phyloP scores from a whole-genome alignment of 2,329 filamentous ascomycete species.

The Fusarium sp. region DNA sequence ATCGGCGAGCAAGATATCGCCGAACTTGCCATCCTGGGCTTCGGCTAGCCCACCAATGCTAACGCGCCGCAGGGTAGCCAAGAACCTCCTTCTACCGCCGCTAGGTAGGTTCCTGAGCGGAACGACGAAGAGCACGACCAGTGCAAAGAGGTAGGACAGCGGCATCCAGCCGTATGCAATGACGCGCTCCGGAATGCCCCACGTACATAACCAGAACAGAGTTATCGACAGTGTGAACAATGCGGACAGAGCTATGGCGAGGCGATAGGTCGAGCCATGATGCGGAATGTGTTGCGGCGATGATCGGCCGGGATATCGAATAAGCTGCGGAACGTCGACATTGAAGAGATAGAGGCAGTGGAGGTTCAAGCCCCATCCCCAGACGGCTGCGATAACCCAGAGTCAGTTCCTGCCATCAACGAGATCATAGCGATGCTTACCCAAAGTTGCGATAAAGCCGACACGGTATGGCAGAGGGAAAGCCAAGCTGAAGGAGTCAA shows the following conservation, averaged over 20 bases:
- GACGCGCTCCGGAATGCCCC: conserved; percentile 72
- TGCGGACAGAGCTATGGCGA: conserved; percentile 77
- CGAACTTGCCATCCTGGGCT: conserved; percentile 88
- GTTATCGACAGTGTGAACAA: conserved; percentile 75
- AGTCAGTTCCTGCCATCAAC: background rate
- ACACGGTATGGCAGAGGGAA: conserved; percentile 91
- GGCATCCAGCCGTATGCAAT: conserved; percentile 84
- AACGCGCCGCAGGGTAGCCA: conserved; percentile 78
- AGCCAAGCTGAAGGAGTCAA: conserved; percentile 86
- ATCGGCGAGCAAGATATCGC: conserved; percentile 91
- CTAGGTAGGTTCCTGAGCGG: conserved; percentile 74
- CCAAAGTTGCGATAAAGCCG: conserved; percentile 82
- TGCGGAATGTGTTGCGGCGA: conserved; percentile 75
- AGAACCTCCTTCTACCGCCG: conserved; percentile 76
- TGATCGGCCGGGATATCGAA: conserved; percentile 81
- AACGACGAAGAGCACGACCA: conserved; percentile 74
- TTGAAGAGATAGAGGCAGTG: conserved; percentile 81
- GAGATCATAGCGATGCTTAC: conserved; percentile 57
- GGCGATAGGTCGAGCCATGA: conserved; percentile 83
- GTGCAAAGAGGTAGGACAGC: conserved; percentile 78
- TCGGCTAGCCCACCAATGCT: conserved; percentile 86
- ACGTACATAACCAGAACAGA: conserved; percentile 84
- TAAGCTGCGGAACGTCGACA: conserved; percentile 86
- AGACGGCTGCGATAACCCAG: conserved; percentile 70
- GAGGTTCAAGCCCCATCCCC: conserved; percentile 94